These are phyloP conservation scores for Coelastrella sp. DNA, from an alignment of 139 green algal species.

Conservation along the genomic window DNA sequence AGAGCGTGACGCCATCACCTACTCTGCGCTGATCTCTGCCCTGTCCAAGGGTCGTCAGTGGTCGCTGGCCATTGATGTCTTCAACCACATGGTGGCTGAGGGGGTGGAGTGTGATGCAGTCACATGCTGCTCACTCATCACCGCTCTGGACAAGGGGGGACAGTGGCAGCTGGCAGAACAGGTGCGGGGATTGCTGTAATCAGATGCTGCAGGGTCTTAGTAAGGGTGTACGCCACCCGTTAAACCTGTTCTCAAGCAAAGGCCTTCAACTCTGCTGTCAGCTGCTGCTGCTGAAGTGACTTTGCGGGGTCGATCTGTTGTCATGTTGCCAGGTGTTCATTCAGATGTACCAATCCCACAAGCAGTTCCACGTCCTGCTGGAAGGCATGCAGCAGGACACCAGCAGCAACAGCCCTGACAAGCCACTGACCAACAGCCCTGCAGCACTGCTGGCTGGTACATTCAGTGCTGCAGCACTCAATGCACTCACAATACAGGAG, in stretches of 20 bases:
- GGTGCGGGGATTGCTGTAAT: conserved; percentile 49
- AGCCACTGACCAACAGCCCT: background rate
- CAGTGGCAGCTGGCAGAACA: conserved; percentile 92
- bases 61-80: conserved; percentile 67
- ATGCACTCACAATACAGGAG: conserved; percentile 24
- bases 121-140: conserved; percentile 92
- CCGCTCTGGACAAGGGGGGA: conserved; percentile 88
- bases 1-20: conserved; percentile 88
- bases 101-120: conserved; percentile 88
- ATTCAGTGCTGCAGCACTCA: conserved; percentile 26
- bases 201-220: background rate
- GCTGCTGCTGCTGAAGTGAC: no score
- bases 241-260: no score
- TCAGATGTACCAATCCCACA: conserved; percentile 72
- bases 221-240: no score
- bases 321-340: conserved; percentile 47
- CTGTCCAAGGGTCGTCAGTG: conserved; percentile 91
- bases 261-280: no score
- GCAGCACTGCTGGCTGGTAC: conserved; percentile 7
- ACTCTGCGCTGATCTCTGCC: conserved; percentile 84
- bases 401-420: background rate
- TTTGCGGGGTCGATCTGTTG: background rate
- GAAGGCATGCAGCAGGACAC: conserved; percentile 59
- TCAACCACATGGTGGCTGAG: conserved; percentile 72
- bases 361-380: conserved; percentile 68